Conservation (phyloP, 1,139 yeast genomes). For the Saccharomyces uvarum region DNA sequence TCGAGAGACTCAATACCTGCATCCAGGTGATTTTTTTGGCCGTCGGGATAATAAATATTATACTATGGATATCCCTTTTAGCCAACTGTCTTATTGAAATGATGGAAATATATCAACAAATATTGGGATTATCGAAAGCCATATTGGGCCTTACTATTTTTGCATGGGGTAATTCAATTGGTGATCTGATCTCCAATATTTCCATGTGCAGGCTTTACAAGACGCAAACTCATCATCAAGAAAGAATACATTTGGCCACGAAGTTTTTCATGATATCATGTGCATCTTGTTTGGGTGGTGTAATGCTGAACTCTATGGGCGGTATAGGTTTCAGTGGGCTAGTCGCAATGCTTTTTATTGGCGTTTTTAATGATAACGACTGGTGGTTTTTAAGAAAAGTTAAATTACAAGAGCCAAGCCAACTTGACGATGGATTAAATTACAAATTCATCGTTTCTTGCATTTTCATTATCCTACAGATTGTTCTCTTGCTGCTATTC, state of each 20-base stretch:
- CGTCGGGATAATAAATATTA: slow-evolving; percentile 73
- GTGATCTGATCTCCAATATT: slow-evolving; percentile 83
- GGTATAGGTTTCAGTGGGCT: slow-evolving; percentile 33
- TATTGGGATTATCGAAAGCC: slow-evolving; percentile 52
- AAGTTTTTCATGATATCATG: slow-evolving; percentile 30
- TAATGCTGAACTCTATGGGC: slow-evolving; percentile 29
- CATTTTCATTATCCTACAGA: slow-evolving; percentile 18
- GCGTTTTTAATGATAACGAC: slow-evolving; percentile 9
- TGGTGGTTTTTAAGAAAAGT: slow-evolving; percentile 25
- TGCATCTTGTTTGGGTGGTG: slow-evolving; percentile 32
- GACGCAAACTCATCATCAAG: slow-evolving; percentile 19
- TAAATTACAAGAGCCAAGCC: slow-evolving; percentile 10
- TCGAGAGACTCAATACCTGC: background rate
- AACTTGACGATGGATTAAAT: slow-evolving; percentile 8
- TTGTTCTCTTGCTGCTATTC: slow-evolving; percentile 12
- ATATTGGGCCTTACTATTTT: slow-evolving; percentile 79
- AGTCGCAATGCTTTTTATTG: slow-evolving; percentile 26
- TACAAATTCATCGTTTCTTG: slow-evolving; percentile 24
- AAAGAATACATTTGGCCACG: slow-evolving; percentile 21
- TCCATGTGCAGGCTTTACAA: slow-evolving; percentile 39
- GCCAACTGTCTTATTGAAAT: slow-evolving; percentile 50
- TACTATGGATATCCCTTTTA: slow-evolving; percentile 55
- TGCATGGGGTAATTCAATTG: slow-evolving; percentile 88
- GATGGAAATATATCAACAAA: slow-evolving; percentile 39
- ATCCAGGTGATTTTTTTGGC: slow-evolving; percentile 17